Evolutionary conservation across 176 grass and related monocot genomes (phyloP).

Genomic region (Panicum miliaceum): DNA sequence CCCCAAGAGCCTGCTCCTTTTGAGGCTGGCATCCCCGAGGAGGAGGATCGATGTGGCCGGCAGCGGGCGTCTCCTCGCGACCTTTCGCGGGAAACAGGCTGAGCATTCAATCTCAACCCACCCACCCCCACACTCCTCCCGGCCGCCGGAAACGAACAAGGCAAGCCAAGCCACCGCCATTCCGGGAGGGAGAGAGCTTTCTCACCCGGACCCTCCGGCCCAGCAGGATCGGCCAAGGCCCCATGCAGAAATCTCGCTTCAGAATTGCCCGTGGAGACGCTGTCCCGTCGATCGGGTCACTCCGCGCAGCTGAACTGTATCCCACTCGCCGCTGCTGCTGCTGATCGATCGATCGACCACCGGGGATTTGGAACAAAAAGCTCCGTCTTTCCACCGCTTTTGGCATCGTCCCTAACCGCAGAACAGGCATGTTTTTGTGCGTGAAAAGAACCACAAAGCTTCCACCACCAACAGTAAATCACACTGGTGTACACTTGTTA

Average conservation of each 20-base stretch:
- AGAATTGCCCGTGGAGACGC: conserved; percentile 20
- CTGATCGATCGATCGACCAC: no score
- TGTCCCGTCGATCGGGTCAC: background rate
- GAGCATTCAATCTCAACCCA: background rate
- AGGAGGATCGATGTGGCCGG: background rate
- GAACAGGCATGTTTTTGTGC: conserved; percentile 31
- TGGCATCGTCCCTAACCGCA: background rate
- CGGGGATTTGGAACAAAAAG: no score
- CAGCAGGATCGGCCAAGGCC: background rate
- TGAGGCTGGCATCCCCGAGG: background rate
- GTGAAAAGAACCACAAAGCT: conserved; percentile 16
- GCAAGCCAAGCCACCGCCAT: background rate
- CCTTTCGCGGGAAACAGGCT: conserved; percentile 14
- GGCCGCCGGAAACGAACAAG: conserved; percentile 26
- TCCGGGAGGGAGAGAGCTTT: background rate
- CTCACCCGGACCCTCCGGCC: background rate
- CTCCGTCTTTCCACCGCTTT: conserved; percentile 19
- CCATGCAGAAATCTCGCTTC: conserved; percentile 38
- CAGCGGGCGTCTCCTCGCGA: background rate
- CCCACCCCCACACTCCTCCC: no score
- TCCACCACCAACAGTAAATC: background rate
- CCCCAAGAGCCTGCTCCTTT: conserved; percentile 33
- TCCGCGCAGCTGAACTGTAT: conserved; percentile 19
- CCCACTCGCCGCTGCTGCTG: conserved; percentile 1
- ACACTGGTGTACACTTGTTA: background rate